Evolutionary conservation across 495 filamentous ascomycete genomes (phyloP), one percentile per base, ranked within the genome.

Genomic region (Hypoxylon fragiforme): DNA sequence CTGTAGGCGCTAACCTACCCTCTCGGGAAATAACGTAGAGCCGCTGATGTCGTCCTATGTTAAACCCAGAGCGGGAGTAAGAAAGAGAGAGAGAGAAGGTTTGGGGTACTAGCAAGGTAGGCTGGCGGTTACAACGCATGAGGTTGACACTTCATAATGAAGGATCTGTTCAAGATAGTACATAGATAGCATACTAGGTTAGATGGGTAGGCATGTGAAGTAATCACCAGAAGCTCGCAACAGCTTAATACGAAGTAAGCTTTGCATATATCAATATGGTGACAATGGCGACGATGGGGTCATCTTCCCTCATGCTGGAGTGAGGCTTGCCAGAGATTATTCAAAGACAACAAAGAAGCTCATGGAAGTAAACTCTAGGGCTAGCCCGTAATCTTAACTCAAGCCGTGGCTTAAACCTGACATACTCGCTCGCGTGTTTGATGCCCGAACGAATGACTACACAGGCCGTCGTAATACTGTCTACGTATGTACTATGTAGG

Each of bases 1-100:
- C 44, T 16, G 38, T 44, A 34, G 44, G 18, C 36, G 44, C 44
- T 43, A 49, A 24, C 44, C 34, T 54, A 19, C 43, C 39, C 44
- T 13, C 41, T 45, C 38, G 13, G 3, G 22, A 30, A 9, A 18
- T 13, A 16, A 13, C 14, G 34, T 37, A 4, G 34, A 37, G 14
- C 8, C 34, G 3, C 34, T 2, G 34, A 2, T 16, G 4, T 4
- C 18, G 9, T 3, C 13, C 14, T 16, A 2, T 4, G 24, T 4
- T 9, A 28, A 28, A 28, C 24, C 24, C 9, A 28, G 24, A 28
- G 24, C 24, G 4, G 24, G 4, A 9, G 9, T 28, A 28, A 9
- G 24, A 28, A n/a, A n/a, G n/a, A n/a, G n/a, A n/a, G n/a, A n/a
- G n/a, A n/a, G n/a, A n/a, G n/a, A n/a, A n/a, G n/a, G n/a, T n/a